A percentile compares a stretch with the other conserved stretches of the same genome.
phyloP scores from a whole-genome alignment of 2,329 filamentous ascomycete species.

The Tolypocladium nubicola region DNA sequence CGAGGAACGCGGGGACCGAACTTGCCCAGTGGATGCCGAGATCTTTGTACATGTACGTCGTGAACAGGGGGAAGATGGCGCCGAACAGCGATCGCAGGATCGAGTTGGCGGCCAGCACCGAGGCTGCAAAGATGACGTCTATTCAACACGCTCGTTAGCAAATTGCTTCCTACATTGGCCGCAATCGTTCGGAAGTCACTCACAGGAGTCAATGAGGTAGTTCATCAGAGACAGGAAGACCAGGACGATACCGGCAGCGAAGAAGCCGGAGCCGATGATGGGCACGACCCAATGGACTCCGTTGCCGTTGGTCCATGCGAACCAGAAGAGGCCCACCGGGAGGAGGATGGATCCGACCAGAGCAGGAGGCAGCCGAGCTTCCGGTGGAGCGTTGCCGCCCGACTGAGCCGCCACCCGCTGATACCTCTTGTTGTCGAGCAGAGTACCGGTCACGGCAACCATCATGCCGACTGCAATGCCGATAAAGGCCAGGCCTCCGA shows the following conservation, averaged over 20 bases:
- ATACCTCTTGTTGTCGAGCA: constrained; percentile 45
- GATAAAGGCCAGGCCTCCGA: constrained; percentile 51
- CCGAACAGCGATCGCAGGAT: constrained; percentile 64
- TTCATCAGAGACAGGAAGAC: constrained; percentile 57
- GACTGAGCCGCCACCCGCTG: constrained; percentile 27
- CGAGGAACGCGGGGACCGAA: constrained; percentile 63
- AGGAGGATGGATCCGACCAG: constrained; percentile 49
- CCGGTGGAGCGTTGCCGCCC: constrained; percentile 50
- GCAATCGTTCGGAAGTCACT: constrained; percentile 4
- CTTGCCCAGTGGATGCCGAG: constrained; percentile 69
- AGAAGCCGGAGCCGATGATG: constrained; percentile 29
- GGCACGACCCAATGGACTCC: constrained; percentile 47
- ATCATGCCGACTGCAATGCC: constrained; percentile 56
- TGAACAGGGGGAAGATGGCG: constrained; percentile 64
- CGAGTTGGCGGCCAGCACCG: constrained; percentile 61
- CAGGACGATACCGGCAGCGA: constrained; percentile 48
- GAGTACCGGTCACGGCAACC: constrained; percentile 39
- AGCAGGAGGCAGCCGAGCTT: constrained; percentile 49
- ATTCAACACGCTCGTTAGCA: constrained; percentile 5
- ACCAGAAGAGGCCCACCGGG: constrained; percentile 53
- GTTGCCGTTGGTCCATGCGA: constrained; percentile 51
- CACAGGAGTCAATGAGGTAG: constrained; percentile 56
- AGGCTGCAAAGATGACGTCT: constrained; percentile 66
- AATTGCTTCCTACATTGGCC: not conserved
- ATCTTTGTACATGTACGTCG: constrained; percentile 43